These are phyloP conservation scores for Aurantiochytrium sp. DNA, from an alignment of 108 stramenopile genomes.

Conservation along the genomic window DNA sequence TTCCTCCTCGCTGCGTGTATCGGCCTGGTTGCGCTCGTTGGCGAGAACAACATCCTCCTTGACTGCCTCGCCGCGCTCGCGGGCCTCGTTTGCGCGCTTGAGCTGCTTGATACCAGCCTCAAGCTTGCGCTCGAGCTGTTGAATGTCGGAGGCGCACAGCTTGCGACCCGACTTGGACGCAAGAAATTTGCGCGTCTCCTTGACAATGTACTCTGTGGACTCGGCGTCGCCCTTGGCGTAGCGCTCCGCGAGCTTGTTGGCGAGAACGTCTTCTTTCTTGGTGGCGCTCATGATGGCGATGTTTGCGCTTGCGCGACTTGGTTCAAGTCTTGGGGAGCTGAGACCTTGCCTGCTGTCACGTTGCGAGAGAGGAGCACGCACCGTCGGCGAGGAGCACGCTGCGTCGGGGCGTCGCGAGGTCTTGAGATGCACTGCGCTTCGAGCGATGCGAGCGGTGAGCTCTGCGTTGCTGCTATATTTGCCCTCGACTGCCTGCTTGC, in stretches of 20 bases:
- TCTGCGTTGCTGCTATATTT: too few relatives aligned
- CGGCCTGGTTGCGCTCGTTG: neutral
- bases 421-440: too few relatives aligned
- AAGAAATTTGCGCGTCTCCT: neutral
- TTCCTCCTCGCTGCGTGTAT: too few relatives aligned
- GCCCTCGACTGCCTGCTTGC: too few relatives aligned
- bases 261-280: neutral
- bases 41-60: neutral
- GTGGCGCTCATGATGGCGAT: neutral
- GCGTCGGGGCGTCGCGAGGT: too few relatives aligned
- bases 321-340: too few relatives aligned
- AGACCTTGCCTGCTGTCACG: too few relatives aligned
- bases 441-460: too few relatives aligned
- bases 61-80: neutral
- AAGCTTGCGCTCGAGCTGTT: neutral
- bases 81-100: neutral
- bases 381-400: too few relatives aligned
- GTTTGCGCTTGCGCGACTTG: neutral
- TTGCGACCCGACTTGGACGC: neutral
- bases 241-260: conserved; percentile 4
- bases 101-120: neutral
- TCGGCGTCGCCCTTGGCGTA: neutral
- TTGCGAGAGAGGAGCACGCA: too few relatives aligned
- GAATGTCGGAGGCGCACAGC: conserved; percentile 1
- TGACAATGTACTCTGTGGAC: neutral